A percentile compares a stretch with the other conserved stretches of the same genome.
Evolutionary conservation across 352 stramenopile genomes (phyloP).

Genomic region (Pythium rishiriense): DNA sequence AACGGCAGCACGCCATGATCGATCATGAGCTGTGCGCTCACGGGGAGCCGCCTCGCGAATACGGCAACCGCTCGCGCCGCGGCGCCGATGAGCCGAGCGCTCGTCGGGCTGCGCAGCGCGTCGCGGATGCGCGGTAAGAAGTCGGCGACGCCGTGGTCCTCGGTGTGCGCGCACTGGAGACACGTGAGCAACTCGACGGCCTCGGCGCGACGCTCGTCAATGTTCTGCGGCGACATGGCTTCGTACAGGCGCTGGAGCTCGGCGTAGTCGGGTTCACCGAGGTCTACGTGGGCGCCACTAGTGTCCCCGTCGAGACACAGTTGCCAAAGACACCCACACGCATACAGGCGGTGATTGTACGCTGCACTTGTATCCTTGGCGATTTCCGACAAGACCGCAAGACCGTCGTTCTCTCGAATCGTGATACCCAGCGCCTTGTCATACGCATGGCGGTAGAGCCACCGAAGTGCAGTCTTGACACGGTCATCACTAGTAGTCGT

Average conservation of each 20-base stretch:
- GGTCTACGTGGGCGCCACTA: background rate
- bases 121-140: background rate
- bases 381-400: background rate
- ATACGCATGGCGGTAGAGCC: background rate
- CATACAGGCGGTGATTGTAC: background rate
- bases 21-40: background rate
- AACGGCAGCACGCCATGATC: background rate
- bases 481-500: background rate
- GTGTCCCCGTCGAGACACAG: background rate
- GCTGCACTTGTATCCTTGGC: background rate
- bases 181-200: constrained; percentile 1
- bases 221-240: background rate
- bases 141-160: background rate
- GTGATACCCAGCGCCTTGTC: background rate
- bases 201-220: background rate
- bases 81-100: background rate
- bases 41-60: background rate
- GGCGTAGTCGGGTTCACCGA: background rate
- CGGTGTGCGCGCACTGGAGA: background rate
- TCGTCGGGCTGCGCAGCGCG: background rate
- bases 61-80: background rate
- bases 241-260: background rate
- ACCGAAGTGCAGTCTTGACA: background rate
- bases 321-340: background rate
- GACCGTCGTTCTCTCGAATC: background rate